Evolutionary conservation across 352 stramenopile genomes (phyloP).

Genomic region (Aphanomyces invadans): DNA sequence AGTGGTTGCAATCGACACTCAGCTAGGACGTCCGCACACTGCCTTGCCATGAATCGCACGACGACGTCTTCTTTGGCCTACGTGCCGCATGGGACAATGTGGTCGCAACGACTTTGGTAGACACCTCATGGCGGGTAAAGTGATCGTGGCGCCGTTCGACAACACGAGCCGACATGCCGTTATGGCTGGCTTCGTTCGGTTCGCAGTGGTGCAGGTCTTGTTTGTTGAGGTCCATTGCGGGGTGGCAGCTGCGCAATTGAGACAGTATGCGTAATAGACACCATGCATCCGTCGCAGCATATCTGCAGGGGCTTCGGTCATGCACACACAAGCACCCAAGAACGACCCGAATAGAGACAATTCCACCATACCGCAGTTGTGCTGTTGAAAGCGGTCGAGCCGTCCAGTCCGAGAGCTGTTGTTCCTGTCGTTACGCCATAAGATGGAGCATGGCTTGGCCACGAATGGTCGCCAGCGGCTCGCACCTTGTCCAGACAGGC

Average conservation of each 20-base stretch:
- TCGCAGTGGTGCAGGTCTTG: neutral
- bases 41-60: neutral
- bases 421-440: neutral
- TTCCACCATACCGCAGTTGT: neutral
- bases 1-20: neutral
- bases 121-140: neutral
- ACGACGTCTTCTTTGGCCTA: neutral
- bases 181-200: too few relatives aligned
- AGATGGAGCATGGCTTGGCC: too few relatives aligned
- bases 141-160: neutral
- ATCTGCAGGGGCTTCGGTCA: too few relatives aligned
- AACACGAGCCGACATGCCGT: too few relatives aligned
- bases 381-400: neutral
- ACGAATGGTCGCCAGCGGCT: too few relatives aligned
- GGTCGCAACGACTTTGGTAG: neutral
- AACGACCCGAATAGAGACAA: too few relatives aligned
- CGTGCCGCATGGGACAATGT: neutral
- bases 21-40: neutral
- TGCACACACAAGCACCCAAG: too few relatives aligned
- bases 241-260: neutral
- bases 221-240: neutral
- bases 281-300: constrained; percentile 13
- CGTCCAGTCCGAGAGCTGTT: constrained; percentile 18
- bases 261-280: neutral
- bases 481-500: constrained; percentile 12